These are phyloP conservation scores for Cicer judaicum DNA, from an alignment of 306 rosid species.

Conservation along the genomic window DNA sequence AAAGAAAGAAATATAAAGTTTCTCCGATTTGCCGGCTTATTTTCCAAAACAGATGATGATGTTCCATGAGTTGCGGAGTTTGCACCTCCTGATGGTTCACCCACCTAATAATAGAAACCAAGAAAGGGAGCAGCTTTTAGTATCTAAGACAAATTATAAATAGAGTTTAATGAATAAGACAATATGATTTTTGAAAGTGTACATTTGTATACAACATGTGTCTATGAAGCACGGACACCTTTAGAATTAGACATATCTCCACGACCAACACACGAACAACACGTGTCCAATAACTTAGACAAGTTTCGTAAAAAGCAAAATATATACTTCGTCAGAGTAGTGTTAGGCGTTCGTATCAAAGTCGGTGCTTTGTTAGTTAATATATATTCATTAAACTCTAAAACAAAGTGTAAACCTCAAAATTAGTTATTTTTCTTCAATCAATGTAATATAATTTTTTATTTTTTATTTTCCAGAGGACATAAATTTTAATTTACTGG, in stretches of 20 bases:
- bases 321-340: no score
- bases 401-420: background rate
- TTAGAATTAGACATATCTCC: no score
- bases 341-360: no score
- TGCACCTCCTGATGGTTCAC: constrained; percentile 55
- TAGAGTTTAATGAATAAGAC: background rate
- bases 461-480: background rate
- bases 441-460: constrained; percentile 14
- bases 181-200: no score
- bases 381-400: no score
- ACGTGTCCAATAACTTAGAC: no score
- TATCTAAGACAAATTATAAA: constrained; percentile 22
- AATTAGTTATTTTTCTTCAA: background rate
- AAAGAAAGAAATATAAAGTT: constrained; percentile 44
- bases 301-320: no score
- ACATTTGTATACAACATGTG: no score
- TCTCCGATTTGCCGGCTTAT: constrained; percentile 45
- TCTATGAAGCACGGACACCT: no score
- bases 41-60: constrained; percentile 43
- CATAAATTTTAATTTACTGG: background rate
- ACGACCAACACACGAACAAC: no score
- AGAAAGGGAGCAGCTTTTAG: constrained; percentile 23
- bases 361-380: no score
- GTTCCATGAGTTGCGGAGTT: constrained; percentile 40
- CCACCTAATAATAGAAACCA: constrained; percentile 55